Conservation (phyloP, 805 yeast genomes). For the Candida coleopterorum region DNA sequence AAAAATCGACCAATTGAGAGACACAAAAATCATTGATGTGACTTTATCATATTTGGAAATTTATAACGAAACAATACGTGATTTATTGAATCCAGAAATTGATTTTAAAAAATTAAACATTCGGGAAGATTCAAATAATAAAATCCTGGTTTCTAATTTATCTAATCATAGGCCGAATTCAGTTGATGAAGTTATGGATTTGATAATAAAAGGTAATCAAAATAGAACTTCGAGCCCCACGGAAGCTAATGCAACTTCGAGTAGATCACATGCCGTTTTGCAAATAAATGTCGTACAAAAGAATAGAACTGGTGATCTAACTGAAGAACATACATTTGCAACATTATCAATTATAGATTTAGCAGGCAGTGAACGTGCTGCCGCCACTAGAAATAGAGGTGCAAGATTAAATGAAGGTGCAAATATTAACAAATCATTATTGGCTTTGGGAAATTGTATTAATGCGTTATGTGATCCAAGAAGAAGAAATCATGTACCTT, state of each 20-base stretch:
- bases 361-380: conserved; percentile 95
- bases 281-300: conserved; percentile 69
- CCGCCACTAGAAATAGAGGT: conserved; percentile 83
- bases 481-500: conserved; percentile 73
- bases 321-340: conserved; percentile 68
- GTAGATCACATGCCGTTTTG: conserved; percentile 90
- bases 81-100: conserved; percentile 60
- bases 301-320: conserved; percentile 55
- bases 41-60: conserved; percentile 77
- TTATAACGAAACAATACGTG: conserved; percentile 85
- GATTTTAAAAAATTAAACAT: conserved; percentile 46
- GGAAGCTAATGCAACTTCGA: conserved; percentile 84
- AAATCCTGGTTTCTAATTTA: conserved; percentile 68
- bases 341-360: conserved; percentile 84
- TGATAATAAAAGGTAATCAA: conserved; percentile 65
- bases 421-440: conserved; percentile 78
- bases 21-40: conserved; percentile 54
- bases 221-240: conserved; percentile 85
- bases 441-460: conserved; percentile 91
- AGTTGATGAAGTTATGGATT: conserved; percentile 73
- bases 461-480: conserved; percentile 81
- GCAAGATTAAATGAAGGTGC: conserved; percentile 85
- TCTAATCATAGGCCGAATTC: conserved; percentile 56
- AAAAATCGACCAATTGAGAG: conserved; percentile 51
- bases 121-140: conserved; percentile 65